Conservation (phyloP, 495 filamentous ascomycete species). For the Cudoniella acicularis region DNA sequence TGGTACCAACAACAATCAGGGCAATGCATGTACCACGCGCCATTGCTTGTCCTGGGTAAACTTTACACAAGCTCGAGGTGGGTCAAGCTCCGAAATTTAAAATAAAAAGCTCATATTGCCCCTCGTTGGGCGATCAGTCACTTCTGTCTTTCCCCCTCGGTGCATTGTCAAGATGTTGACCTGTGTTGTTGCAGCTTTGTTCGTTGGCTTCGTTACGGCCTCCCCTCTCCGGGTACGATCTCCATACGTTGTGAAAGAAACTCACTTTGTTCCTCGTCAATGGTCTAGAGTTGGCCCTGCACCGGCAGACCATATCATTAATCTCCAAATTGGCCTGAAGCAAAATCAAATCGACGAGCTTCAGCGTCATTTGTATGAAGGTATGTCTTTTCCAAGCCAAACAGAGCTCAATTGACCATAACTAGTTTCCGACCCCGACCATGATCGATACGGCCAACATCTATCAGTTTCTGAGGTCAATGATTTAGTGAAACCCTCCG, state of each 20-base stretch:
- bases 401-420: background rate
- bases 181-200: constrained; percentile 5
- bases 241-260: constrained; percentile 50
- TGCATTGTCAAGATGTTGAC: constrained; percentile 6
- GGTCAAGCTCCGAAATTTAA: background rate
- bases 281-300: constrained; percentile 46
- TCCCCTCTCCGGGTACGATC: constrained; percentile 21
- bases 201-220: background rate
- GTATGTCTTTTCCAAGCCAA: constrained; percentile 20
- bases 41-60: constrained; percentile 3
- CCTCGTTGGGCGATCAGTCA: background rate
- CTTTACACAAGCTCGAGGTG: background rate
- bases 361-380: constrained; percentile 48
- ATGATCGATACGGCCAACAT: constrained; percentile 43
- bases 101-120: background rate
- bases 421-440: constrained; percentile 34
- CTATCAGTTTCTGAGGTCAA: constrained; percentile 33
- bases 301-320: constrained; percentile 32
- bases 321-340: constrained; percentile 50
- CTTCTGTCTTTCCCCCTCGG: background rate
- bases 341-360: constrained; percentile 48
- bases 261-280: constrained; percentile 42
- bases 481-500: constrained; percentile 28
- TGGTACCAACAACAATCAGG: background rate
- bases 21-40: background rate